Conservation (phyloP, 768 basidiomycete species). For the Mycena galericulata region DNA sequence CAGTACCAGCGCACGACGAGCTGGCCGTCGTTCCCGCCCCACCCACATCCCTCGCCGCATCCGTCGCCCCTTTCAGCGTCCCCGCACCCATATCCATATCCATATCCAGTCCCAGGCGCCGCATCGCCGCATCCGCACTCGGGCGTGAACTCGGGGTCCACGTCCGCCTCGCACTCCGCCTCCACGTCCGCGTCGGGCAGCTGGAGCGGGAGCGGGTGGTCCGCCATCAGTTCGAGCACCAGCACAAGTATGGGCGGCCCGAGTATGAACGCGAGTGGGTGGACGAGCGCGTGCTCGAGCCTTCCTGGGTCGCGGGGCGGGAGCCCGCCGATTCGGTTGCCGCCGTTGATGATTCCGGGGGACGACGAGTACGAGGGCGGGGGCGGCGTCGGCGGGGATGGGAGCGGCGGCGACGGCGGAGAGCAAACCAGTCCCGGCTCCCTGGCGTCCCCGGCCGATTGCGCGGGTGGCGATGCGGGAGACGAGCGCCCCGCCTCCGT, state of each 20-base stretch:
- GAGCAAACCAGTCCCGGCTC: not conserved
- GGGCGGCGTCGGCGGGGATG: not conserved
- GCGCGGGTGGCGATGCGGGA: too few species aligned
- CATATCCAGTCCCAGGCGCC: slow-evolving; percentile 33
- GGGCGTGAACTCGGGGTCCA: slow-evolving; percentile 36
- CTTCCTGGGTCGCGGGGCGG: slow-evolving; percentile 72
- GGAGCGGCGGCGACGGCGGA: not conserved
- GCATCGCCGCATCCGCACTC: too few species aligned
- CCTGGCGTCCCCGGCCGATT: not conserved
- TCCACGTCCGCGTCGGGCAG: not conserved
- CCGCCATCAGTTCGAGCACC: too few species aligned
- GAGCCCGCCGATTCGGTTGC: slow-evolving; percentile 78
- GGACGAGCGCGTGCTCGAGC: slow-evolving; percentile 26
- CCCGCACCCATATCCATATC: too few species aligned
- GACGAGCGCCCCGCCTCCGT: not conserved
- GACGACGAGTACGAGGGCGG: not conserved
- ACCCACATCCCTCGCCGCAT: slow-evolving; percentile 17
- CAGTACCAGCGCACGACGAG: slow-evolving; percentile 55
- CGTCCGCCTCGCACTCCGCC: slow-evolving; percentile 37
- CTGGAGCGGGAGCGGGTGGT: slow-evolving; percentile 26
- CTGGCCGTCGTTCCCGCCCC: slow-evolving; percentile 39
- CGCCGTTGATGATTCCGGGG: slow-evolving; percentile 65
- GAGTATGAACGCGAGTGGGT: slow-evolving; percentile 24
- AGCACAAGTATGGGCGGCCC: too few species aligned
- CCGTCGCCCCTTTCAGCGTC: too few species aligned